phyloP scores from a whole-genome alignment of 805 yeast species.

The Nakazawaea wyomingensis region DNA sequence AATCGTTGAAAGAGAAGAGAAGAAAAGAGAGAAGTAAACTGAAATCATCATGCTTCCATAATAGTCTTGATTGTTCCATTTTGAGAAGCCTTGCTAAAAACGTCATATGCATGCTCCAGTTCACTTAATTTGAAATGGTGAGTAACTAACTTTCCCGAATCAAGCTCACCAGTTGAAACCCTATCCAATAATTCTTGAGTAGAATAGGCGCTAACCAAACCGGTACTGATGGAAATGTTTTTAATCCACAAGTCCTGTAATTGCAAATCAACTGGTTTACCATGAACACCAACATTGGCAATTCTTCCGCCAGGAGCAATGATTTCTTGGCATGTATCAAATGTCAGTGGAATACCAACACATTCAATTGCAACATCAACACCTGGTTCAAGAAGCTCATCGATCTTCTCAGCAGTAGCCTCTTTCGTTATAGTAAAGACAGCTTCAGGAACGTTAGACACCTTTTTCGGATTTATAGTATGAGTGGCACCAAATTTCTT shows the following conservation, averaged over 20 bases:
- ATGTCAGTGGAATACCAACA: conserved; percentile 61
- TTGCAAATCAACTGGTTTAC: conserved; percentile 34
- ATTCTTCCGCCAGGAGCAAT: conserved; percentile 56
- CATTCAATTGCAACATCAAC: conserved; percentile 63
- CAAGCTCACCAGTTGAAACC: conserved; percentile 33
- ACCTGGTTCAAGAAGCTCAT: conserved; percentile 37
- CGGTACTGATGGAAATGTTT: conserved; percentile 40
- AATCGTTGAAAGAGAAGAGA: not conserved
- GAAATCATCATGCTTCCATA: conserved; percentile 13
- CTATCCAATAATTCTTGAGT: conserved; percentile 32
- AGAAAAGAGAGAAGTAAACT: no score
- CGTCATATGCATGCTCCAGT: conserved; percentile 55
- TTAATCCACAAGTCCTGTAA: conserved; percentile 42
- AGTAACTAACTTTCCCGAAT: conserved; percentile 50
- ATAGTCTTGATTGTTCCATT: conserved; percentile 50
- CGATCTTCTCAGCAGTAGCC: conserved; percentile 20
- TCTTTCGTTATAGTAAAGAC: conserved; percentile 26
- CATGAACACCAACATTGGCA: conserved; percentile 60
- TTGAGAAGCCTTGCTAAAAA: conserved; percentile 47
- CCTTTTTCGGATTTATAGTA: conserved; percentile 46
- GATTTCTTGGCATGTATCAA: conserved; percentile 51
- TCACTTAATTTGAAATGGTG: conserved; percentile 53
- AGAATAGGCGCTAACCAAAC: conserved; percentile 43
- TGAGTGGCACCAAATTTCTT: conserved; percentile 56
- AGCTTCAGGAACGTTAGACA: conserved; percentile 34